phyloP scores from a whole-genome alignment of 2,329 filamentous ascomycete species.

The Ophiostoma ulmi region DNA sequence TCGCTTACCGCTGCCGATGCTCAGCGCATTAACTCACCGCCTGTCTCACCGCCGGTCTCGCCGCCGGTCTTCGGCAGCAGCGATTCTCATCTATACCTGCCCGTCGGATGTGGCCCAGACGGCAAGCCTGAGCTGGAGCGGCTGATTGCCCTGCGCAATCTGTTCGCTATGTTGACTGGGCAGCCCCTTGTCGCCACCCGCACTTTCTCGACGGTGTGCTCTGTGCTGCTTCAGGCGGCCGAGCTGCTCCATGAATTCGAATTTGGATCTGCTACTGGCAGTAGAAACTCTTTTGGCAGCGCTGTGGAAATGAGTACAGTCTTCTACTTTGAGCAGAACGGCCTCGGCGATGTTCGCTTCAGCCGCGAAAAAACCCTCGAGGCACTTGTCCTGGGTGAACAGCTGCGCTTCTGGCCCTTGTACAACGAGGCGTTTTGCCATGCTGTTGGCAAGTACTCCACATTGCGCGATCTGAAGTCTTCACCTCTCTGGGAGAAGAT shows the following conservation, averaged over 20 bases:
- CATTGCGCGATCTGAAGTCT: slow-evolving; percentile 60
- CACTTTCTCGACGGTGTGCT: slow-evolving; percentile 47
- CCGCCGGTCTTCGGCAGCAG: slow-evolving; percentile 38
- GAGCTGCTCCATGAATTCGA: slow-evolving; percentile 52
- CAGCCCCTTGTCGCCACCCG: slow-evolving; percentile 59
- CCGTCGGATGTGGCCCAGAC: slow-evolving; percentile 36
- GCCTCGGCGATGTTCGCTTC: slow-evolving; percentile 70
- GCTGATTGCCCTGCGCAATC: slow-evolving; percentile 56
- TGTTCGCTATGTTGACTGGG: slow-evolving; percentile 61
- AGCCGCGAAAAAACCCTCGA: slow-evolving; percentile 88
- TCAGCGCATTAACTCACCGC: slow-evolving; percentile 34
- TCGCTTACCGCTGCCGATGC: slow-evolving; percentile 49
- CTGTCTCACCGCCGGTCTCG: slow-evolving; percentile 38
- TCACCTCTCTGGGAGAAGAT: slow-evolving; percentile 65
- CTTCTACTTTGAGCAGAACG: slow-evolving; percentile 71
- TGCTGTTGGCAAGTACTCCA: slow-evolving; percentile 77
- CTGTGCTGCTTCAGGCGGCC: slow-evolving; percentile 51
- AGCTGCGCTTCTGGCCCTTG: slow-evolving; percentile 72
- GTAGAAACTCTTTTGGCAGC: slow-evolving; percentile 56
- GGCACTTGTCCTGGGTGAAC: slow-evolving; percentile 81
- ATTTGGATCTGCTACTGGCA: slow-evolving; percentile 53
- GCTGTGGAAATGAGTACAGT: slow-evolving; percentile 61
- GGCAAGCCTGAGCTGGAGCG: slow-evolving; percentile 47
- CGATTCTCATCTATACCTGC: slow-evolving; percentile 52
- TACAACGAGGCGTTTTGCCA: slow-evolving; percentile 93